Conservation (phyloP, 2,329 filamentous ascomycete species). For the Bipolaris victoriae region DNA sequence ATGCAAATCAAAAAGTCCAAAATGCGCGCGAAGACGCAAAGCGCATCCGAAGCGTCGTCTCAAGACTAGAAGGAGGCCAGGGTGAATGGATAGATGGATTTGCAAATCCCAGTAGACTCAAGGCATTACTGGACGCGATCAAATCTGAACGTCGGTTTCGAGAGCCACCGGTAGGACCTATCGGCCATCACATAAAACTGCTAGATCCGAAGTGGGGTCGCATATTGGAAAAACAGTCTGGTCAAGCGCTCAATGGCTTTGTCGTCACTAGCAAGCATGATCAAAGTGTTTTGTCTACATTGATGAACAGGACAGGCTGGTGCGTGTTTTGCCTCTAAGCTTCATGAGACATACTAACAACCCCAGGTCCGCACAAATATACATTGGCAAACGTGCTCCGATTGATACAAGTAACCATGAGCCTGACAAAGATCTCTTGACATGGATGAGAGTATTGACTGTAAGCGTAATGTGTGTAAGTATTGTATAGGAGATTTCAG, state of each 20-base stretch:
- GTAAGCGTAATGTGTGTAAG: conserved; percentile 41
- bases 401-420: conserved; percentile 72
- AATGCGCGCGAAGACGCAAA: conserved; percentile 57
- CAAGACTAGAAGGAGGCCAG: conserved; percentile 60
- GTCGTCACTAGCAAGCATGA: conserved; percentile 81
- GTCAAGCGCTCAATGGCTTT: conserved; percentile 74
- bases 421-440: conserved; percentile 74
- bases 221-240: conserved; percentile 79
- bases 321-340: background rate
- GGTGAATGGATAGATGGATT: conserved; percentile 70
- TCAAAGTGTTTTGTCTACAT: conserved; percentile 67
- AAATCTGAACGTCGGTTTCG: conserved; percentile 71
- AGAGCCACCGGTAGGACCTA: conserved; percentile 78
- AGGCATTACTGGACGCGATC: conserved; percentile 70
- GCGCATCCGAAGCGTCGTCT: conserved; percentile 59
- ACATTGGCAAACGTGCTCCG: conserved; percentile 65
- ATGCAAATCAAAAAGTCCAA: conserved; percentile 32
- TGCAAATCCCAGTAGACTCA: conserved; percentile 60
- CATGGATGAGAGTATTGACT: conserved; percentile 77
- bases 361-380: conserved; percentile 60
- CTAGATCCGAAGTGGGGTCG: conserved; percentile 81
- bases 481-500: background rate
- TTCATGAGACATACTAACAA: conserved; percentile 9
- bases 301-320: conserved; percentile 61
- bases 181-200: conserved; percentile 79